Percentiles rank a stretch among this genome's conserved stretches.
Evolutionary conservation across 805 yeast genomes (phyloP).

Genomic region (Maudiozyma pseudohumilis): DNA sequence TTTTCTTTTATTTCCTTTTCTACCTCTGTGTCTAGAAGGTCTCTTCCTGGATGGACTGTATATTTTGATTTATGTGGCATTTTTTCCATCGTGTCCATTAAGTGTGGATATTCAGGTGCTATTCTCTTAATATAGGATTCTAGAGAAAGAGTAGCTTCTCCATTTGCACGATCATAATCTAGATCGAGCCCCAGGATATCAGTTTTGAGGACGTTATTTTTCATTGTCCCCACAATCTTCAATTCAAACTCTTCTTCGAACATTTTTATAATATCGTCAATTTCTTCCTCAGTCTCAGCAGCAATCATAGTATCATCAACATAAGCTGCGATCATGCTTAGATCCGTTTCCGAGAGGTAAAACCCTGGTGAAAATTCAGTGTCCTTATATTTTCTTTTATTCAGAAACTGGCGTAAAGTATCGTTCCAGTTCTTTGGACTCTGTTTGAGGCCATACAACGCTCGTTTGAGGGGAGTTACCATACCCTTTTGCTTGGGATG

Average conservation of each 20-base stretch:
- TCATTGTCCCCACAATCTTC: conserved; percentile 6
- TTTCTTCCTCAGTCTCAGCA: conserved; percentile 2
- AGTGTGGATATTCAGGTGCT: neutral
- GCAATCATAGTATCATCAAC: conserved; percentile 11
- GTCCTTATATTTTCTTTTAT: conserved; percentile 2
- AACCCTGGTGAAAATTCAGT: conserved; percentile 6
- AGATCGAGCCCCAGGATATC: conserved; percentile 8
- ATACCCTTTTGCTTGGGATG: neutral
- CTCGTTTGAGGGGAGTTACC: conserved; percentile 1
- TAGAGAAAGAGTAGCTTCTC: neutral
- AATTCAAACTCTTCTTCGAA: conserved; percentile 3
- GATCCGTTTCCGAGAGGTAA: conserved; percentile 2
- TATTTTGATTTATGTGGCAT: neutral
- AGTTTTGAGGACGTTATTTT: conserved; percentile 2
- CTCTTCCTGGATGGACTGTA: neutral
- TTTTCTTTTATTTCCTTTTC: neutral
- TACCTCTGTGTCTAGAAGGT: neutral
- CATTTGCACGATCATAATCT: neutral
- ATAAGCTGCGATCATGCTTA: conserved; percentile 6
- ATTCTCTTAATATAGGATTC: neutral
- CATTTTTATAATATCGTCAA: conserved; percentile 3
- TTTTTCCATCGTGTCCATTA: neutral
- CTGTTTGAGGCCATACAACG: conserved; percentile 7
- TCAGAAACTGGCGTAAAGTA: conserved; percentile 3
- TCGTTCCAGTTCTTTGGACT: conserved; percentile 9